Conservation (phyloP, 2,329 filamentous ascomycete species). For the Harringtonia lauricola region DNA sequence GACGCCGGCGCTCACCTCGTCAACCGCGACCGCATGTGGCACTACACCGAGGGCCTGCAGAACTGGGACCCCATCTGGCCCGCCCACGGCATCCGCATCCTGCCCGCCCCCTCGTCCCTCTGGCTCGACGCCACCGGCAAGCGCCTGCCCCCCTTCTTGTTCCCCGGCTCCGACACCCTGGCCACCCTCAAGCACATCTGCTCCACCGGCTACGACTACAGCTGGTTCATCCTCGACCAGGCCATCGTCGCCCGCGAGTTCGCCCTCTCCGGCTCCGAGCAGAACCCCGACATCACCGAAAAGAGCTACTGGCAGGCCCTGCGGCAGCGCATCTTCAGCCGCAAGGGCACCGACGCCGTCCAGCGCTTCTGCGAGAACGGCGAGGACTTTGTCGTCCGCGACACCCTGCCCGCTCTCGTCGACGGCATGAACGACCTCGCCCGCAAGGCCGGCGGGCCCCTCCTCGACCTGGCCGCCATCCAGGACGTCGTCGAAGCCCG, state of each 20-base stretch:
- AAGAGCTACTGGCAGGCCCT: slow-evolving; percentile 45
- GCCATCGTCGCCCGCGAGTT: slow-evolving; percentile 51
- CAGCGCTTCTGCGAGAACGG: slow-evolving; percentile 49
- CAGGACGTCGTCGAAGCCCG: slow-evolving; percentile 37
- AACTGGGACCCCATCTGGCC: slow-evolving; percentile 57
- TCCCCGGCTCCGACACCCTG: slow-evolving; percentile 45
- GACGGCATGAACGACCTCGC: slow-evolving; percentile 48
- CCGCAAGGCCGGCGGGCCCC: slow-evolving; percentile 30
- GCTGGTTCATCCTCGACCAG: slow-evolving; percentile 50
- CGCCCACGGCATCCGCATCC: slow-evolving; percentile 45
- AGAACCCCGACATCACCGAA: slow-evolving; percentile 48
- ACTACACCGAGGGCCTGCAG: slow-evolving; percentile 51
- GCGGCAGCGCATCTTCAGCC: slow-evolving; percentile 35
- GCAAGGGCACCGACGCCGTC: slow-evolving; percentile 40
- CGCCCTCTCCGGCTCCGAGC: slow-evolving; percentile 50
- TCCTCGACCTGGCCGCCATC: slow-evolving; percentile 32
- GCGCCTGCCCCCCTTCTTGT: slow-evolving; percentile 43
- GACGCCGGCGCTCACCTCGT: slow-evolving; percentile 40
- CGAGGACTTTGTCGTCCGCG: slow-evolving; percentile 47
- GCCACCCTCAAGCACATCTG: slow-evolving; percentile 49
- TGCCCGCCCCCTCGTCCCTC: slow-evolving; percentile 49
- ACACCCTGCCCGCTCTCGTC: slow-evolving; percentile 43
- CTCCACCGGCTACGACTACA: slow-evolving; percentile 49
- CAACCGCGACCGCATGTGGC: slow-evolving; percentile 56
- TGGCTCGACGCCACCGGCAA: slow-evolving; percentile 52